A percentile compares a stretch with the other conserved stretches of the same genome.
phyloP scores from a whole-genome alignment of 2,329 filamentous ascomycete species.

The Knoxdaviesia proteae region DNA sequence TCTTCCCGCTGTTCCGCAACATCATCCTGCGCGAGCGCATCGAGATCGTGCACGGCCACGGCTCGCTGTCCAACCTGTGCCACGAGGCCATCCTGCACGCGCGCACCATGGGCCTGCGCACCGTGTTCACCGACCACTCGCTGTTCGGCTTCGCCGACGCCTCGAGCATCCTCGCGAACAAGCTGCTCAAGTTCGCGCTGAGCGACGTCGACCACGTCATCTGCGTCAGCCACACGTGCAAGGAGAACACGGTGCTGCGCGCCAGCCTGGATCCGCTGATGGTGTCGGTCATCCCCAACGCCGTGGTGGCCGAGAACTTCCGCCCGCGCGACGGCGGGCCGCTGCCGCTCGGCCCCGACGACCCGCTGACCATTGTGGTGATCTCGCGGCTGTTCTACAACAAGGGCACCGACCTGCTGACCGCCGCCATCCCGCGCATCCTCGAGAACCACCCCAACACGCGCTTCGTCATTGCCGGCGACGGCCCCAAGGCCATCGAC shows the following conservation, averaged over 20 bases:
- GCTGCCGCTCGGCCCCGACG: constrained; percentile 55
- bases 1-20: constrained; percentile 93
- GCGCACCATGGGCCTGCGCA: constrained; percentile 84
- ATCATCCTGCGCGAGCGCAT: constrained; percentile 89
- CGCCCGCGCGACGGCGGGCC: constrained; percentile 41
- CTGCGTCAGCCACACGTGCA: constrained; percentile 96
- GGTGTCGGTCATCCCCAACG: constrained; percentile 91
- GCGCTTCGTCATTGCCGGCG: constrained; percentile 89
- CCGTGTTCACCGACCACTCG: constrained; percentile 94
- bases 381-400: constrained; percentile 97
- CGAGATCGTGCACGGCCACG: constrained; percentile 96
- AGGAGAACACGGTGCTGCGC: constrained; percentile 90
- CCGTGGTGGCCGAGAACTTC: constrained; percentile 92
- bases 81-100: constrained; percentile 90
- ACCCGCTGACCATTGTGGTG: constrained; percentile 87
- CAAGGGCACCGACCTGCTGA: constrained; percentile 93
- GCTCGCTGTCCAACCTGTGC: constrained; percentile 76
- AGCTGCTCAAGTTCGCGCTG: constrained; percentile 83
- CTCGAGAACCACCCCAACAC: constrained; percentile 79
- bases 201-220: constrained; percentile 98
- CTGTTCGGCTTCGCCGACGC: constrained; percentile 95
- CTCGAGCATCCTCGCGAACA: constrained; percentile 88
- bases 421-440: constrained; percentile 84
- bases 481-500: constrained; percentile 90
- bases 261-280: constrained; percentile 89